A percentile compares a stretch with the other conserved stretches of the same genome.
Conservation (phyloP, 2,329 filamentous ascomycete genomes). For the Catunica adiposa region DNA sequence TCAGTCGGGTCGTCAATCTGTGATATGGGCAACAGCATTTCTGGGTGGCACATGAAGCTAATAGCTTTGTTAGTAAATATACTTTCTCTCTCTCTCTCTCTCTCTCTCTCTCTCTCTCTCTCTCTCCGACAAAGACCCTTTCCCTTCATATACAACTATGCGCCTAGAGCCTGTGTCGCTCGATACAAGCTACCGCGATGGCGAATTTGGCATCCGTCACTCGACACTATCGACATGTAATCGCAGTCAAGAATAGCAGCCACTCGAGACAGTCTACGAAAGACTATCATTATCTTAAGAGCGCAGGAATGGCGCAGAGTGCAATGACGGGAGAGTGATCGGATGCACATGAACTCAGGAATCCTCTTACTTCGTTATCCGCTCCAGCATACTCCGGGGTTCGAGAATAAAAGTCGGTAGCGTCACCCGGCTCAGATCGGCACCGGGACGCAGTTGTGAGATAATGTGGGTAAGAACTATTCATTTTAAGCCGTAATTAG, state of each 20-base stretch:
- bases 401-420: slow-evolving; percentile 96
- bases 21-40: slow-evolving; percentile 80
- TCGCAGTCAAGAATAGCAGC: not conserved
- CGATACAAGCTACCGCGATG: not conserved
- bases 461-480: slow-evolving; percentile 92
- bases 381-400: slow-evolving; percentile 91
- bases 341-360: not conserved
- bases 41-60: slow-evolving; percentile 98
- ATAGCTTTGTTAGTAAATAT: not conserved
- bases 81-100: no score
- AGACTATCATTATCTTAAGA: no score
- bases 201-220: not conserved
- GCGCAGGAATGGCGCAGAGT: not conserved
- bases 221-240: not conserved
- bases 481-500: not conserved
- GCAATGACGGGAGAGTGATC: not conserved
- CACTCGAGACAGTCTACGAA: no score
- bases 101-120: no score
- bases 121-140: no score
- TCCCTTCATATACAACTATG: not conserved
- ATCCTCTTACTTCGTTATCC: slow-evolving; percentile 76
- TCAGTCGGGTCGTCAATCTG: slow-evolving; percentile 74
- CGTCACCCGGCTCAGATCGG: slow-evolving; percentile 85
- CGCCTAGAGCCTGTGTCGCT: not conserved
- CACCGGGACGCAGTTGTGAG: slow-evolving; percentile 85